Base-by-base conservation (phyloP, 2,329 filamentous ascomycete genomes). In the Thielaviopsis populi region DNA sequence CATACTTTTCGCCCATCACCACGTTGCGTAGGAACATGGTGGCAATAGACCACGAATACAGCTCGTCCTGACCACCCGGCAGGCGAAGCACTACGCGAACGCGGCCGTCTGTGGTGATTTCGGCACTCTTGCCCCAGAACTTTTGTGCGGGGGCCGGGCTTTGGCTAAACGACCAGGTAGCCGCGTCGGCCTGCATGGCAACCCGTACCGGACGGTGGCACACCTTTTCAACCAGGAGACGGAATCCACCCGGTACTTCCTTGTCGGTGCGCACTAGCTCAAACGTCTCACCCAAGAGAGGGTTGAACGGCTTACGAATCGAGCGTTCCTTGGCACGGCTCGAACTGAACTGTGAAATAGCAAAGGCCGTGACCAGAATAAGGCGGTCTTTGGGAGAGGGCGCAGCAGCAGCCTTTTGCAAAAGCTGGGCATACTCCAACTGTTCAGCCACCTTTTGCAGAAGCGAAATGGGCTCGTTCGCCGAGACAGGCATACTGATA, bases 71-170 rank as follows among this genome's bases (percentile, higher is more conserved):
- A 1, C 81, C 80, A 71, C 94, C 82, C 0, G 78, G 69, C 60
- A 85, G 72, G 30, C 80, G 85, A 33, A 99, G 77, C 46, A 85
- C 83, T 46, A 96, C 79, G 59, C 91, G 83, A 2, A 90, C 85
- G 30, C 89, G 87, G 1, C 94, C 94, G 63, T 96, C 92, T 0
- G 91, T 97, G 66, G 89, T 94, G 67, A 99, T 84, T 74, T 99
- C 94, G 2, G 90, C 90, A 63, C 87, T 92, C 77, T 97, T 97
- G 64, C 94, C 94, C 94, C 94, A 97, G 77, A 99, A 99, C 72
- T 97, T 97, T 72, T 99, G 92, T 24, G 87, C 87, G 0, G 94
- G 94, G 64, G 88, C 86, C 0, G 94, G 89, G 3, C 87, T 89
- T 72, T 97, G 94, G 0, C 89, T 81, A 67, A 96, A 86, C 1